Percentiles rank a stretch among this genome's conserved stretches.
phyloP scores from a whole-genome alignment of 495 filamentous ascomycete species.

The Penicilliopsis zonata region DNA sequence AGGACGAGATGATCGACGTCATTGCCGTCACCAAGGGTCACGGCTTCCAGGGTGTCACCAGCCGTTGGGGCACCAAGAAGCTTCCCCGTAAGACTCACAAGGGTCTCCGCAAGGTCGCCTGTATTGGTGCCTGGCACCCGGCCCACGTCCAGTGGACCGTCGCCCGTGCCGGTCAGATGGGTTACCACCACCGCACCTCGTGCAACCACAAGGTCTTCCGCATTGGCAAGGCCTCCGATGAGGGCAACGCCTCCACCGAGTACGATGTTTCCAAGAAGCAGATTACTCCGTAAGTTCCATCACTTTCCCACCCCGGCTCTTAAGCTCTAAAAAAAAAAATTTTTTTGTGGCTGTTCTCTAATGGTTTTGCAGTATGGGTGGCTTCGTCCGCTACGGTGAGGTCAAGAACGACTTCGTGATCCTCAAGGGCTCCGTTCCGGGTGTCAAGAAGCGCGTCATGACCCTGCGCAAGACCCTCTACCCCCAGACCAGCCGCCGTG shows the following conservation, averaged over 20 bases:
- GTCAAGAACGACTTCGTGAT: constrained; percentile 99
- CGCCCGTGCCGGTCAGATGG: constrained; percentile 98
- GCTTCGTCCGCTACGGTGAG: constrained; percentile 98
- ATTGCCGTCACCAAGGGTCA: constrained; percentile 99
- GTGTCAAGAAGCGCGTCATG: constrained; percentile 99
- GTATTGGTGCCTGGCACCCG: constrained; percentile 99
- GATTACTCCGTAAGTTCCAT: constrained; percentile 90
- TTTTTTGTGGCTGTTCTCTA: not conserved
- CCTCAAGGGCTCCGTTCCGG: constrained; percentile 93
- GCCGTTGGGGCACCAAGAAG: constrained; percentile 99
- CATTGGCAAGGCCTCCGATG: constrained; percentile 81
- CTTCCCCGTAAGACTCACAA: constrained; percentile 99
- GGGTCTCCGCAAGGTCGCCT: constrained; percentile 99
- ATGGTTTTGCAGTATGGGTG: constrained; percentile 63
- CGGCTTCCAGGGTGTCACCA: constrained; percentile 94
- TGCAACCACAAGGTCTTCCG: constrained; percentile 99
- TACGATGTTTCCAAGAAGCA: constrained; percentile 97
- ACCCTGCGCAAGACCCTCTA: constrained; percentile 99
- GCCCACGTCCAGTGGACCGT: constrained; percentile 99
- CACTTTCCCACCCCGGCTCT: not conserved
- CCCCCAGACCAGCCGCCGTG: constrained; percentile 85
- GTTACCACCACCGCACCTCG: constrained; percentile 99
- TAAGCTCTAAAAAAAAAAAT: not conserved
- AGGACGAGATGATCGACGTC: constrained; percentile 99
- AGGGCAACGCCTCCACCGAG: constrained; percentile 86